Percentiles rank a stretch among this genome's conserved stretches.
phyloP scores from a whole-genome alignment of 1,284 basidiomycete species.

The Sporisorium iseilematis-ciliati region DNA sequence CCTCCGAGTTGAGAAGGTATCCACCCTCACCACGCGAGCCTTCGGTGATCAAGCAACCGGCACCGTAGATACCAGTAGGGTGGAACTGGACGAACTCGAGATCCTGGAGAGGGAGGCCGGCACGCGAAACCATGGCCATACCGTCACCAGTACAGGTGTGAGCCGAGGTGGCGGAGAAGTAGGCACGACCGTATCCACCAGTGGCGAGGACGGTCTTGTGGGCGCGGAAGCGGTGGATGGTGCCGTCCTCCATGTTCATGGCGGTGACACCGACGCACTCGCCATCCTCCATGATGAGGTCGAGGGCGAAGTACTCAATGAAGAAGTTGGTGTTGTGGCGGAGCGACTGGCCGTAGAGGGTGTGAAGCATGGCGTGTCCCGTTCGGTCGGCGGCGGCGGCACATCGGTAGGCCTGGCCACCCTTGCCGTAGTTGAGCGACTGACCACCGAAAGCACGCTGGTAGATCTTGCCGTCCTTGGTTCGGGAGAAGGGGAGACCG shows the following conservation, averaged over 20 bases:
- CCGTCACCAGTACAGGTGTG: constrained; percentile 99
- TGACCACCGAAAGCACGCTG: constrained; percentile 99
- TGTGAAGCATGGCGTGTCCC: constrained; percentile 97
- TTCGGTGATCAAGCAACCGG: constrained; percentile 98
- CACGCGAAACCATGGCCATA: constrained; percentile 97
- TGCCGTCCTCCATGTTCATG: constrained; percentile 99
- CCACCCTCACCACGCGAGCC: constrained; percentile 99
- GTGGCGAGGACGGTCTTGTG: constrained; percentile 99
- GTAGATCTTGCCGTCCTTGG: constrained; percentile 99
- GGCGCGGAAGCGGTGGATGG: constrained; percentile 95
- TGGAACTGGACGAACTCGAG: constrained; percentile 99
- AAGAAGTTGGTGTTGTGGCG: constrained; percentile 99
- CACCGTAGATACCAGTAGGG: constrained; percentile 99
- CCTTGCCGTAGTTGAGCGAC: constrained; percentile 96
- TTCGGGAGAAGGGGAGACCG: constrained; percentile 98
- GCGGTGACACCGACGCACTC: constrained; percentile 99
- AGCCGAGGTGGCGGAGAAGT: constrained; percentile 98
- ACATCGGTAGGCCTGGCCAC: constrained; percentile 98
- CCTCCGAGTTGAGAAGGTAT: constrained; percentile 97
- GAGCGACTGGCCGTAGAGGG: constrained; percentile 97
- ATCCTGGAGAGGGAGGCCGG: constrained; percentile 96
- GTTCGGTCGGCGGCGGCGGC: constrained; percentile 99
- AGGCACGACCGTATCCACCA: constrained; percentile 97
- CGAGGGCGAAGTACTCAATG: constrained; percentile 97
- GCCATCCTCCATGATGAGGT: constrained; percentile 98